Conservation (phyloP, 1,139 yeast species). For the Magnusiomyces ingens region DNA sequence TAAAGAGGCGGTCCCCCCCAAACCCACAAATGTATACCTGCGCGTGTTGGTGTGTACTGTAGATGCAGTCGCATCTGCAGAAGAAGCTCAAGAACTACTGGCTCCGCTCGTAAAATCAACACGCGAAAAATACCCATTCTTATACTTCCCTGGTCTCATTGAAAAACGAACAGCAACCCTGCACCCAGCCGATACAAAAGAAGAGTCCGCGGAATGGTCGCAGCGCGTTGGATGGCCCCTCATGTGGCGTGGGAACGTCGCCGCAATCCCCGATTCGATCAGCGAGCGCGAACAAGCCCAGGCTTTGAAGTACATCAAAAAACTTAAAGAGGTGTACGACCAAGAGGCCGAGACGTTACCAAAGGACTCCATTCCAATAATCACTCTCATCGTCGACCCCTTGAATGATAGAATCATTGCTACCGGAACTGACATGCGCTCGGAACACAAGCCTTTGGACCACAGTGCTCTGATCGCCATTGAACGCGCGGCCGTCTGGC, state of each 20-base stretch:
- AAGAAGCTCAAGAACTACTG: conserved; percentile 15
- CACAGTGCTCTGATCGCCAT: conserved; percentile 77
- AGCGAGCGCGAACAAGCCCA: conserved; percentile 42
- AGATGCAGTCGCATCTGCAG: conserved; percentile 20
- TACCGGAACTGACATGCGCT: conserved; percentile 37
- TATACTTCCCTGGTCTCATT: conserved; percentile 25
- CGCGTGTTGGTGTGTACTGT: conserved; percentile 32
- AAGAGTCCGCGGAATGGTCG: conserved; percentile 59
- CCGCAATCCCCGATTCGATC: conserved; percentile 60
- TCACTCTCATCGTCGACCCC: conserved; percentile 48
- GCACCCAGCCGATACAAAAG: conserved; percentile 57
- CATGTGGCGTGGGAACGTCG: conserved; percentile 89
- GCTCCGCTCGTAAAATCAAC: conserved; percentile 18
- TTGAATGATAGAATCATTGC: conserved; percentile 34
- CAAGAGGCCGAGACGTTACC: background rate
- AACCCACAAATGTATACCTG: conserved; percentile 19
- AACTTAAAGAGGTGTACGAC: conserved; percentile 21
- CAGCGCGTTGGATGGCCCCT: conserved; percentile 65
- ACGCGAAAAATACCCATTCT: conserved; percentile 18
- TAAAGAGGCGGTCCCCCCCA: background rate
- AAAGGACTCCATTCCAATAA: conserved; percentile 20
- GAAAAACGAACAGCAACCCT: conserved; percentile 40
- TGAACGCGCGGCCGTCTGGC: conserved; percentile 38
- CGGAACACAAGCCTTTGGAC: conserved; percentile 40
- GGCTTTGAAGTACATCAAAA: conserved; percentile 39